Percentiles rank a stretch among this genome's conserved stretches.
phyloP scores from a whole-genome alignment of 495 filamentous ascomycete species.

The Talaromyces nanjingensis region DNA sequence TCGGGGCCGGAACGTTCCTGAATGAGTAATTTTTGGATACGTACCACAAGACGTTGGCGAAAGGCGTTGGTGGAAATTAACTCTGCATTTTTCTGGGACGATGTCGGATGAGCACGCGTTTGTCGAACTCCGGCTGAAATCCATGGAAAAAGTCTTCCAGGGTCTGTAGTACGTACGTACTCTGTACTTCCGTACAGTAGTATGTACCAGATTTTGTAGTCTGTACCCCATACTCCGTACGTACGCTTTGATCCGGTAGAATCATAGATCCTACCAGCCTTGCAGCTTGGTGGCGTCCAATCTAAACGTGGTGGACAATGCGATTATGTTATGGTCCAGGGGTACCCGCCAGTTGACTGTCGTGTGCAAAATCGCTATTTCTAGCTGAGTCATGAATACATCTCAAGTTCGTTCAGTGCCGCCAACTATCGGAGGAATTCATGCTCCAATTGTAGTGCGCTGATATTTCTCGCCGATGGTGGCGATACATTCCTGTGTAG shows the following conservation, averaged over 20 bases:
- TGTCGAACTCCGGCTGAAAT: background rate
- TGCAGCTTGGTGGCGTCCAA: slow-evolving; percentile 1
- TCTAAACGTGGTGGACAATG: background rate
- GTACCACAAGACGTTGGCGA: background rate
- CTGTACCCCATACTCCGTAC: background rate
- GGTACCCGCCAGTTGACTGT: background rate
- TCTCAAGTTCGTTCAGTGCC: background rate
- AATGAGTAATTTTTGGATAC: background rate
- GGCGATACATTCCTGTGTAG: background rate
- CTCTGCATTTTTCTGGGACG: background rate
- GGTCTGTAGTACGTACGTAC: too few species aligned
- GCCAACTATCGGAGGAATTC: background rate
- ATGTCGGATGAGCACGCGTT: background rate
- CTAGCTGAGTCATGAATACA: background rate
- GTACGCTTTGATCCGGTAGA: background rate
- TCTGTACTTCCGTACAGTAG: too few species aligned
- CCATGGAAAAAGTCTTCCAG: background rate
- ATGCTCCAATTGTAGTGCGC: background rate
- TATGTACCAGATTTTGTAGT: background rate
- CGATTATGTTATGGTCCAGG: background rate
- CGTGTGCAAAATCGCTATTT: background rate
- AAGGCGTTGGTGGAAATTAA: background rate
- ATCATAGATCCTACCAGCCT: background rate
- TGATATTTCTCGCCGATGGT: background rate
- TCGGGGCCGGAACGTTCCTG: background rate